A percentile compares a stretch with the other conserved stretches of the same genome.
Conservation (phyloP, 164 flowering plant species). For the Tetrastigma voinierianum region DNA sequence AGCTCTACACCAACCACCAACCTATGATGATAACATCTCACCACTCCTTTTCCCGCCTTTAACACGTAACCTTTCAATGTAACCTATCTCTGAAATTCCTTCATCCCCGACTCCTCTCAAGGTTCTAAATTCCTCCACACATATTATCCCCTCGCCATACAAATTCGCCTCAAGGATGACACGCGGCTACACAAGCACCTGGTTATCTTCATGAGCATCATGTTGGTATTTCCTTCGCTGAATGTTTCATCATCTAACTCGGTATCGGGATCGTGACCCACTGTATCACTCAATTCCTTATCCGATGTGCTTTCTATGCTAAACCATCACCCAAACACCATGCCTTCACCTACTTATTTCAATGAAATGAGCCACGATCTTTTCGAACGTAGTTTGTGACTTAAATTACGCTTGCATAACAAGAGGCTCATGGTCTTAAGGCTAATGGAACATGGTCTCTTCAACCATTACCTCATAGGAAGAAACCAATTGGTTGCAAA, state of each 20-base stretch:
- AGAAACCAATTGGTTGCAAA: constrained; percentile 12
- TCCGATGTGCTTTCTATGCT: constrained; percentile 11
- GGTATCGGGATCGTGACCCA: neutral
- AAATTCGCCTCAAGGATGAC: constrained; percentile 4
- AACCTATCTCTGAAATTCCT: constrained; percentile 1
- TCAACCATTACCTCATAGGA: constrained; percentile 7
- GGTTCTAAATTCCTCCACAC: constrained; percentile 5
- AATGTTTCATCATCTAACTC: constrained; percentile 13
- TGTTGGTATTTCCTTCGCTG: neutral
- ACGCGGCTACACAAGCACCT: constrained; percentile 7
- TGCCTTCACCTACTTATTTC: constrained; percentile 19
- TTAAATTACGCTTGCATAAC: constrained; percentile 9
- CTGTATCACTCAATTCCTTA: constrained; percentile 2
- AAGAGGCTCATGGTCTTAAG: constrained; percentile 8
- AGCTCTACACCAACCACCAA: neutral
- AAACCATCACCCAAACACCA: constrained; percentile 5
- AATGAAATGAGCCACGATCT: constrained; percentile 3
- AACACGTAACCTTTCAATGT: neutral
- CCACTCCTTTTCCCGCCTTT: neutral
- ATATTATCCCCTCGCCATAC: neutral
- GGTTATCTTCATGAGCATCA: constrained; percentile 15
- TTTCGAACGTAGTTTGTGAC: constrained; percentile 10
- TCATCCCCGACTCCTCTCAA: constrained; percentile 4
- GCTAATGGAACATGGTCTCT: constrained; percentile 4
- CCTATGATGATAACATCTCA: constrained; percentile 3